Evolutionary conservation across 495 filamentous ascomycete species (phyloP), one percentile per base, ranked within the genome.

Genomic region (Xylaria acuta): DNA sequence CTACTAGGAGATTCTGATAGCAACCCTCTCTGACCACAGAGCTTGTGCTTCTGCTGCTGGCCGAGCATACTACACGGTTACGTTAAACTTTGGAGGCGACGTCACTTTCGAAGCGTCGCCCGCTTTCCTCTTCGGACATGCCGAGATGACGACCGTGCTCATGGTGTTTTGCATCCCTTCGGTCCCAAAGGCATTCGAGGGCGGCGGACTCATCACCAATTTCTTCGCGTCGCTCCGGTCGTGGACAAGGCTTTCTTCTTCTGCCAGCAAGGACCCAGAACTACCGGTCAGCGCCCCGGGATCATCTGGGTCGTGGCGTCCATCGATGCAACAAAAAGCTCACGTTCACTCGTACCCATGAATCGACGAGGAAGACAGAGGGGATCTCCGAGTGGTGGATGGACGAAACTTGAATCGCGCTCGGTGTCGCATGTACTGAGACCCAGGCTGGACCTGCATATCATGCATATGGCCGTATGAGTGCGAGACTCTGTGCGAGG

Each of bases 111-210:
- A 7, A 22, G 63, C 40, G 18, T 45, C 63, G 2, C 63, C 63
- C 1, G 40, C 45, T 3, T 45, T 51, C 20, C 40, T 66, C 41
- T 66, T 45, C 41, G 25, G 41, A 0, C 63, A 49, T 22, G 63
- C 63, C 9, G 41, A 66, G 22, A 47, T 66, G 63, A 66, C 45
- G 14, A 47, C 41, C 22, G 30, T 66, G 63, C 45, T 66, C 12
- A 45, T 66, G 41, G 41, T 49, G 41, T 66, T 66, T 5, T 30
- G 41, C 41, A 51, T 45, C 25, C 63, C 63, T 30, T 45, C 63
- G 20, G 41, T 66, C 14, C 40, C 41, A 30, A 66, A 66, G 63
- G 63, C 63, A 9, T 49, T 66, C 63, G 63, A 62, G 32, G 58
- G 58, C 36, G 40, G 58, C 58, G 20, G 54, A 7, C 54, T 58